These are phyloP conservation scores for Zizania palustris DNA, from an alignment of 202 grass and related monocot species.

Conservation along the genomic window DNA sequence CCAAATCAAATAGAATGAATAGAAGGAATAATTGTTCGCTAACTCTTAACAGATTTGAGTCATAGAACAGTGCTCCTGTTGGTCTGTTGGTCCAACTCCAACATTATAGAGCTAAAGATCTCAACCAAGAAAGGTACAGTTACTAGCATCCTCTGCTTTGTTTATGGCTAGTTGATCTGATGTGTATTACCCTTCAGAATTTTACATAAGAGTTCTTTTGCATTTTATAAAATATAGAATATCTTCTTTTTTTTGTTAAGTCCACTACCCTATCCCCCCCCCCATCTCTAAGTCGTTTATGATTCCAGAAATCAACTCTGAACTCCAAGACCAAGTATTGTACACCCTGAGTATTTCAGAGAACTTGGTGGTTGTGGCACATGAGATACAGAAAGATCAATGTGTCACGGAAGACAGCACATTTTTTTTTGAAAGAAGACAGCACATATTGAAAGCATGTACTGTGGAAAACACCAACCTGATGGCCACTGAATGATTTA, in stretches of 20 bases:
- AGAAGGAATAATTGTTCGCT: not conserved
- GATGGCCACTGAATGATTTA: slow-evolving; percentile 83
- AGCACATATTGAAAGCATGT: slow-evolving; percentile 24
- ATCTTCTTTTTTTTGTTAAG: too few species aligned
- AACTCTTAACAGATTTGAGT: not conserved
- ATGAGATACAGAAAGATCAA: not conserved
- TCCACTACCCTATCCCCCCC: too few species aligned
- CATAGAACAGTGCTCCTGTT: not conserved
- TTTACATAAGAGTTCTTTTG: too few species aligned
- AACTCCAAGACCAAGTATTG: not conserved
- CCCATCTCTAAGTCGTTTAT: too few species aligned
- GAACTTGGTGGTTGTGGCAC: not conserved
- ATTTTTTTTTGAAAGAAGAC: too few species aligned
- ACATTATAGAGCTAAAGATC: slow-evolving; percentile 3
- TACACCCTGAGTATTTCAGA: too few species aligned
- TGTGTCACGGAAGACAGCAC: not conserved
- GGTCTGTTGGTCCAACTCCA: not conserved
- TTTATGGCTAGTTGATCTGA: too few species aligned
- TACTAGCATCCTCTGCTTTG: not conserved
- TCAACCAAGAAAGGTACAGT: not conserved
- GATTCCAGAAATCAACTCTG: not conserved
- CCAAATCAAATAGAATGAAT: slow-evolving; percentile 24
- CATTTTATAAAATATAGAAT: too few species aligned
- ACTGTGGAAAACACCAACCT: slow-evolving; percentile 53
- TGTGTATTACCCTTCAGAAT: too few species aligned